Percentiles rank a stretch among this genome's conserved stretches.
phyloP scores from a whole-genome alignment of 1,139 yeast genomes.

The Suhomyces taliae region DNA sequence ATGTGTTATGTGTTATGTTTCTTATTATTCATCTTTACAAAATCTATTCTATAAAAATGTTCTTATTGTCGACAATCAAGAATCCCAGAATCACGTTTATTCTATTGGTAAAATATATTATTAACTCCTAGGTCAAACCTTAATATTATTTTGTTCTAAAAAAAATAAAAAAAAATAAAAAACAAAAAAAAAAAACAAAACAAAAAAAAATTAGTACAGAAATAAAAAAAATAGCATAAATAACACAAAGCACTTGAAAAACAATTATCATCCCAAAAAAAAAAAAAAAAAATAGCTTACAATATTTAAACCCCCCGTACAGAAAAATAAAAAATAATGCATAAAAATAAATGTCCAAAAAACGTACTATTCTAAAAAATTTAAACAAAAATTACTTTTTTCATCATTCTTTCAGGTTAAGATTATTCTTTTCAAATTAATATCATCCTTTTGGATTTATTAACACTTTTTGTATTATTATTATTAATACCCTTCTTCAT shows the following conservation, averaged over 20 bases:
- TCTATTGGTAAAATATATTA: background rate
- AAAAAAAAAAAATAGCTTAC: background rate
- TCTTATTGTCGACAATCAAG: background rate
- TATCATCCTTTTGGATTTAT: constrained; percentile 9
- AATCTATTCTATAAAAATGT: background rate
- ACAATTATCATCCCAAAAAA: constrained; percentile 1
- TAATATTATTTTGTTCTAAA: background rate
- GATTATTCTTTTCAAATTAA: constrained; percentile 10
- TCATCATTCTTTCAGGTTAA: constrained; percentile 11
- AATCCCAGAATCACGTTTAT: background rate
- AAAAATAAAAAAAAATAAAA: background rate
- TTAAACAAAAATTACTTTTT: constrained; percentile 11
- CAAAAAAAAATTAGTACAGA: background rate
- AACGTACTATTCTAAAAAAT: constrained; percentile 6
- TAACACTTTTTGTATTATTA: constrained; percentile 5
- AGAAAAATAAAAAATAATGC: constrained; percentile 1
- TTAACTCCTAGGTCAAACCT: background rate
- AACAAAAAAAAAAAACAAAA: background rate
- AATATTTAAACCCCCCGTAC: background rate
- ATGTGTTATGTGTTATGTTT: too few species aligned
- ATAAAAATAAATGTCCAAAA: constrained; percentile 4
- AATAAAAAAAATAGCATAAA: background rate
- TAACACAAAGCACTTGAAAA: background rate
- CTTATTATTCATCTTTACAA: background rate
- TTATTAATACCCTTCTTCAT: constrained; percentile 10